Base-by-base conservation (phyloP, 1,139 yeast genomes). In the Candida sp. region DNA sequence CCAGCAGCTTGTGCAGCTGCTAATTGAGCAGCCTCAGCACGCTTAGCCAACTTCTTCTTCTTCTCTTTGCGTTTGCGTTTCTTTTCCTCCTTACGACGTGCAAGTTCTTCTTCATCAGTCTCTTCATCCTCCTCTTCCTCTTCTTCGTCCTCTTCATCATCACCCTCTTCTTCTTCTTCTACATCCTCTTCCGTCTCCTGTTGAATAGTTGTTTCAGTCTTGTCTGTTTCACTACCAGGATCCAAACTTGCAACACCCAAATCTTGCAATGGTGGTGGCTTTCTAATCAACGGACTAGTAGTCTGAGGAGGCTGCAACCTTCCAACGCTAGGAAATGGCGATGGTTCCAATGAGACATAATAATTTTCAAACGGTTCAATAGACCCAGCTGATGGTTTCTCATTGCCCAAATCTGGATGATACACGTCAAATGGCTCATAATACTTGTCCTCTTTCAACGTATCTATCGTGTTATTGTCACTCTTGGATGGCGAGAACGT, bases 351-450 rank as follows among this genome's bases (percentile, higher is more conserved):
- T 40, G 27, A 54, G 58, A 66, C 54, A 32, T 54, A 50, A 51
- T 72, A 70, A 46, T 63, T 61, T 3, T 70, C 70, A 50, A 62
- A 70, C 2, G 76, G 77, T 44, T 72, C 76, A 17, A 52, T 58
- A 4, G 47, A 17, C 11, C n/a, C 28, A 31, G 26, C 23, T 22
- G 28, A 6, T n/a, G 34, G 12, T 31, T 42, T 44, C 11, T 39
- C 27, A 7, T 22, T 26, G 11, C 42, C 54, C 33, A 39, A 32
- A 31, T 45, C 49, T 8, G 48, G 35, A 33, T 51, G 46, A 32
- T 51, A 49, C 23, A 44, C 23, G 26, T 52, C 55, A 49, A 46
- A 51, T 7, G 54, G 50, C 42, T 52, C 58, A 32, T 43, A 33
- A 38, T 47, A 46, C 27, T 28, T 44, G 12, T 47, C 46, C n/a